These are phyloP conservation scores for Moniliophthora roreri DNA, from an alignment of 1,284 basidiomycete genomes.

Conservation along the genomic window DNA sequence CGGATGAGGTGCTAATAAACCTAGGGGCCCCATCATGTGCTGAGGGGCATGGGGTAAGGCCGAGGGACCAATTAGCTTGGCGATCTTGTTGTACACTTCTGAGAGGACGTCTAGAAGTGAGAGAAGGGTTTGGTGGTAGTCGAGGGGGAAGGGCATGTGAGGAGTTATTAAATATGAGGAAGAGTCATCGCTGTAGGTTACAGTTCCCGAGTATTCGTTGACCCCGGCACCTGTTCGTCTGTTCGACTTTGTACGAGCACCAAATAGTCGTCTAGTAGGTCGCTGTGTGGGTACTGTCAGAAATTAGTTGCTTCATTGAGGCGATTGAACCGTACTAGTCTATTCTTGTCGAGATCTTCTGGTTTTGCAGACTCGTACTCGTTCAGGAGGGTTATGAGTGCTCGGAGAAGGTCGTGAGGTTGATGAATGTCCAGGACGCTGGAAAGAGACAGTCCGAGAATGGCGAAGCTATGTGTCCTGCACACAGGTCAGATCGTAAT, in stretches of 20 bases:
- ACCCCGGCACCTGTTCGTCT: conserved; percentile 52
- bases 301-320: conserved; percentile 14
- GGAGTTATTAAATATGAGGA: conserved; percentile 73
- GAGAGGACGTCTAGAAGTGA: conserved; percentile 85
- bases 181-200: conserved; percentile 57
- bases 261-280: conserved; percentile 54
- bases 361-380: conserved; percentile 75
- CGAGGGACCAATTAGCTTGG: conserved; percentile 75
- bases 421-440: conserved; percentile 78
- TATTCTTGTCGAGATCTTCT: conserved; percentile 80
- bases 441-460: conserved; percentile 83
- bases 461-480: conserved; percentile 77
- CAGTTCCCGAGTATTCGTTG: conserved; percentile 60
- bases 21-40: conserved; percentile 76
- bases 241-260: conserved; percentile 32
- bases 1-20: conserved; percentile 69
- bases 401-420: conserved; percentile 74
- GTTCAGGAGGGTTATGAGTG: conserved; percentile 65
- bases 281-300: neutral
- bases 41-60: conserved; percentile 63
- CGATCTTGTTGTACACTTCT: conserved; percentile 84
- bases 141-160: conserved; percentile 82
- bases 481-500: conserved; percentile 6
- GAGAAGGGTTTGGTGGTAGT: conserved; percentile 84
- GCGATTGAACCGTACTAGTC: conserved; percentile 51